Base-by-base conservation (phyloP, 768 basidiomycete species). In the Boletus tomentosulus region DNA sequence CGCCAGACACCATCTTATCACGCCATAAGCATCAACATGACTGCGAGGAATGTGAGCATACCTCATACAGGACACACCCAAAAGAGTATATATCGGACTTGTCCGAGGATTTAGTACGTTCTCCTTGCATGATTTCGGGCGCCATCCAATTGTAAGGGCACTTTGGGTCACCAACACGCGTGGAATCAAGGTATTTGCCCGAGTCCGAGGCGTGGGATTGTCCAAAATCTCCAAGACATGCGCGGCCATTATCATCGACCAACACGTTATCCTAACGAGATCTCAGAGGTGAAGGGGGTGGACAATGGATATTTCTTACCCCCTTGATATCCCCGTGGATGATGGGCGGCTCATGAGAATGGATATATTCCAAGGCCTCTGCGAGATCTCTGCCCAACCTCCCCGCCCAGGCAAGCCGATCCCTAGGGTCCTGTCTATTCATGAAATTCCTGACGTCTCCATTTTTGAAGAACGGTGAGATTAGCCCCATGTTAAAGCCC, bases 271-370 rank as follows among this genome's bases (percentile, higher is more conserved):
- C 59, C 69, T 67, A 47, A 22, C 27, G 27, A 13, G 35, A 19
- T 22, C 5, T 63, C 46, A 53, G 50, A 45, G 24, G 43, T 13
- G 30, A 15, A 46, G 27, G 7, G 12, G 10, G 27, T 43, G n/a
- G 34, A 48, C 42, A 8, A 16, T n/a, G 16, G 16, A 46, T 19
- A 22, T 49, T 22, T 37, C 67, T 60, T 46, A 56, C 75, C 30
- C 68, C 69, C 56, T 76, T 77, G 27, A 77, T 30, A 57, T 77
- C 76, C 7, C 76, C 73, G 25, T 77, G 76, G 13, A 74, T 56
- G 27, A 77, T 62, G 30, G 67, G 62, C 0, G 67, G 67, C 4
- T 65, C 50, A 15, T 59, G 57, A 7, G 6, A 16, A 24, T 71
- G 67, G 22, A 71, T 55, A 37, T 65, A 71, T 12, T 41, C 15